Percentiles rank a stretch among this genome's conserved stretches.
Evolutionary conservation across 1,284 basidiomycete species (phyloP).

Genomic region (Pseudomicrostroma phylloplanum): DNA sequence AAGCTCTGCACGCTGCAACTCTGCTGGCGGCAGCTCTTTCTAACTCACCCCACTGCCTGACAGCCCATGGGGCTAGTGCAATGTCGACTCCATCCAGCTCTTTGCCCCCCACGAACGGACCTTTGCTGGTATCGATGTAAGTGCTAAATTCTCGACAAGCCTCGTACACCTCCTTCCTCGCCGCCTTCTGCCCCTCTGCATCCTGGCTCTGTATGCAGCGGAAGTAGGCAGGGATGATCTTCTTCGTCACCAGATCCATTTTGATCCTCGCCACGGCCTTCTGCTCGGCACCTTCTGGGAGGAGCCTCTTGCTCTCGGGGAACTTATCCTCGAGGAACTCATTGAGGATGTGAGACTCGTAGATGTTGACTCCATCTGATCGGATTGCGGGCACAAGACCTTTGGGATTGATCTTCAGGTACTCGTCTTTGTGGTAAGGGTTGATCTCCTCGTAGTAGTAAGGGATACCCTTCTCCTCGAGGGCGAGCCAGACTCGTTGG

Average conservation of each 20-base stretch:
- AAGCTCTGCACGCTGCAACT: no score
- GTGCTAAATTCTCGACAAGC: no score
- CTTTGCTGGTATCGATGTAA: no score
- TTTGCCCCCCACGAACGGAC: no score
- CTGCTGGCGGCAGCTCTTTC: no score
- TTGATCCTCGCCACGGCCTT: slow-evolving; percentile 64
- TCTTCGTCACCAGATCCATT: slow-evolving; percentile 63
- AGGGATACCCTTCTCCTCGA: slow-evolving; percentile 53
- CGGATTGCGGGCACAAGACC: slow-evolving; percentile 68
- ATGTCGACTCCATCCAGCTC: no score
- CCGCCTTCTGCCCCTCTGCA: no score
- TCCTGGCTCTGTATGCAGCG: slow-evolving; percentile 42
- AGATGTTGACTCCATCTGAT: slow-evolving; percentile 49
- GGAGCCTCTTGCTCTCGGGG: slow-evolving; percentile 52
- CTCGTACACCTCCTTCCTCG: no score
- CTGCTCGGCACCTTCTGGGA: slow-evolving; percentile 60
- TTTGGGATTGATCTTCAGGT: slow-evolving; percentile 69
- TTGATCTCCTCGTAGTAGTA: slow-evolving; percentile 62
- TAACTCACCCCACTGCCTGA: no score
- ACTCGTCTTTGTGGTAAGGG: slow-evolving; percentile 70
- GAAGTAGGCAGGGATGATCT: slow-evolving; percentile 68
- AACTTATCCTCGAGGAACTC: slow-evolving; percentile 68
- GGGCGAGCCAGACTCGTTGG: slow-evolving; percentile 64
- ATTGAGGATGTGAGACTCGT: slow-evolving; percentile 47
- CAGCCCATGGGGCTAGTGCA: no score